phyloP scores from a whole-genome alignment of 2,329 filamentous ascomycete genomes.

The Aspergillus sergii region DNA sequence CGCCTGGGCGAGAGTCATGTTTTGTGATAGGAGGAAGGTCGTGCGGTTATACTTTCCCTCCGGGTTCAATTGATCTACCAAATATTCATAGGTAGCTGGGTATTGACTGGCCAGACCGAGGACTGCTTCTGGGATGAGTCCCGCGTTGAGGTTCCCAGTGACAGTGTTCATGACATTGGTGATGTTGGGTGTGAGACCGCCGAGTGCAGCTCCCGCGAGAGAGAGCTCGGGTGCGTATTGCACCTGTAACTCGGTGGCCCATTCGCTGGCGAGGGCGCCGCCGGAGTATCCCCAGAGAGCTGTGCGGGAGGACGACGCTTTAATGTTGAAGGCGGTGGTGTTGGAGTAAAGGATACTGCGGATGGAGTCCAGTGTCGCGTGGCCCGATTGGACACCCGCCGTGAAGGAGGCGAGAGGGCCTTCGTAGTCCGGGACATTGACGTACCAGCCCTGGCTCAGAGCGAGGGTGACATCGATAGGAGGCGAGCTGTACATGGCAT shows the following conservation, averaged over 20 bases:
- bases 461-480: conserved; percentile 35
- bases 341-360: conserved; percentile 37
- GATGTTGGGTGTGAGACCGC: conserved; percentile 34
- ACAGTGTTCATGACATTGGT: conserved; percentile 25
- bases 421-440: conserved; percentile 52
- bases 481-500: conserved; percentile 19
- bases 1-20: conserved; percentile 8
- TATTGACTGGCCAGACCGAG: conserved; percentile 24
- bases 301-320: conserved; percentile 15
- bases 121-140: conserved; percentile 26
- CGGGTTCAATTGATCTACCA: conserved; percentile 10
- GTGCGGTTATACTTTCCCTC: conserved; percentile 11
- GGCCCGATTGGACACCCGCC: conserved; percentile 44
- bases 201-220: conserved; percentile 32
- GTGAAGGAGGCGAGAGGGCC: conserved; percentile 47
- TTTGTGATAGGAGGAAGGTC: conserved; percentile 8
- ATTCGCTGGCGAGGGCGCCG: conserved; percentile 16
- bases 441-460: conserved; percentile 49
- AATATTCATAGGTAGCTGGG: conserved; percentile 19
- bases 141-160: conserved; percentile 24
- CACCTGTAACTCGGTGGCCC: conserved; percentile 19
- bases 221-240: conserved; percentile 19
- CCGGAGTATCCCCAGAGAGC: conserved; percentile 25
- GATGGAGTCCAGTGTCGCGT: conserved; percentile 47
- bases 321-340: conserved; percentile 28